Base-by-base conservation (phyloP, 208 protist species). In the Kentomonas sorsogonicus region DNA sequence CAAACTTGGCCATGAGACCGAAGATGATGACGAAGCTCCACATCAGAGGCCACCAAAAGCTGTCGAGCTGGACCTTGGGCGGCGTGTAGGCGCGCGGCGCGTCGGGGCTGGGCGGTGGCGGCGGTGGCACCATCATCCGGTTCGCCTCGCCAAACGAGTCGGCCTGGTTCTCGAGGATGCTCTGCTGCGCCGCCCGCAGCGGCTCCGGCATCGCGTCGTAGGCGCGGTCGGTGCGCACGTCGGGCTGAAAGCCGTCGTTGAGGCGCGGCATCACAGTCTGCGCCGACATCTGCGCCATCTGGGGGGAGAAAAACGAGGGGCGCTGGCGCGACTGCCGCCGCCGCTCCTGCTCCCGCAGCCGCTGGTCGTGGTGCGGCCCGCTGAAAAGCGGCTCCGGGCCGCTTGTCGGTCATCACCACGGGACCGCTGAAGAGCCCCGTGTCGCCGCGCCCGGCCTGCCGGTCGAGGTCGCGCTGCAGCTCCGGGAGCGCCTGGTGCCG, bases 61-160 rank as follows among this genome's bases (percentile, higher is more conserved):
- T 54, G 16, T 60, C 63, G 3, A 86, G 66, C 3, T 72, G 60
- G 27, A 78, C 69, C 3, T 58, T 66, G 3, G 72, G 75, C 22
- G 44, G 46, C 11, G 18, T 53, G 38, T 74, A 88, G 20, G 54
- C 63, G 5, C 50, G 50, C 13, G 67, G 68, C 15, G 61, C 64
- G 18, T 68, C 29, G 1, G 66, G 60, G 23, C 66, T 52, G 11
- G 54, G 40, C 11, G 71, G 77, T 10, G 81, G 81, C 11, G 81
- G 81, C 44, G 81, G 81, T 18, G 77, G 64, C 9, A 89, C 74
- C 23, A 89, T 41, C 4, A 73, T 74, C 15, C 81, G 69, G 34
- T 73, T 63, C 3, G 64, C 52, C 31, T 84, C 67, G 3, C 81
- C 81, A 60, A 56, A 82, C 22, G 68, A 69, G 64, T 89, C 81